Conservation (phyloP, 140 eudicot genomes). For the Oenanthe javanica region DNA sequence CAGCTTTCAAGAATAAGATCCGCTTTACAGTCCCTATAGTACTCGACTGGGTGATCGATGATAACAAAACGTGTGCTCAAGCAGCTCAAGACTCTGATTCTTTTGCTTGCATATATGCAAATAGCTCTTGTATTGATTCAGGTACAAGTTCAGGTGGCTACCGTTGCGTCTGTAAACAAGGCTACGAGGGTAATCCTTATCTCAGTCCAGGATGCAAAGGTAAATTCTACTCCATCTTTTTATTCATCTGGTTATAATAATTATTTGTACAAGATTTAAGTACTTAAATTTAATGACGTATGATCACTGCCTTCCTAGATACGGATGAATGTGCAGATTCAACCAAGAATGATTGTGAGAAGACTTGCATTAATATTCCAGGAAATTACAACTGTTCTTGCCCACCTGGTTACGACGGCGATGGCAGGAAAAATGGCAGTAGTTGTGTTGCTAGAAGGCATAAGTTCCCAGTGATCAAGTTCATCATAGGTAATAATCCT, state of each 20-base stretch:
- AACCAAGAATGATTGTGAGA: slow-evolving; percentile 13
- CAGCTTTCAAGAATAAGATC: neutral
- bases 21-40: slow-evolving; percentile 20
- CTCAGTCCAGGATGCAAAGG: slow-evolving; percentile 6
- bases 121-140: neutral
- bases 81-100: neutral
- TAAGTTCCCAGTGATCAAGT: neutral
- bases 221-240: neutral
- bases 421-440: slow-evolving; percentile 23
- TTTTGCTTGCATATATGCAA: slow-evolving; percentile 12
- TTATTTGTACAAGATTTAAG: too few species aligned
- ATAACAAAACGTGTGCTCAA: slow-evolving; percentile 14
- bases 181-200: slow-evolving; percentile 2
- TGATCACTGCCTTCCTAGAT: too few species aligned
- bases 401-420: slow-evolving; percentile 30
- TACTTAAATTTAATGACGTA: too few species aligned
- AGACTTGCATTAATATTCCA: slow-evolving; percentile 17
- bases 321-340: slow-evolving; percentile 15
- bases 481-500: neutral
- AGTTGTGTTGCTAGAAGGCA: slow-evolving; percentile 12
- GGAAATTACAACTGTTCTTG: slow-evolving; percentile 31
- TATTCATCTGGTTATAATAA: neutral
- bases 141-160: neutral
- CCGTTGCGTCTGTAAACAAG: neutral
- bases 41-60: slow-evolving; percentile 31